Evolutionary conservation across 2,329 filamentous ascomycete genomes (phyloP), one percentile per base, ranked within the genome.

Genomic region (Akanthomyces uredinophilus): DNA sequence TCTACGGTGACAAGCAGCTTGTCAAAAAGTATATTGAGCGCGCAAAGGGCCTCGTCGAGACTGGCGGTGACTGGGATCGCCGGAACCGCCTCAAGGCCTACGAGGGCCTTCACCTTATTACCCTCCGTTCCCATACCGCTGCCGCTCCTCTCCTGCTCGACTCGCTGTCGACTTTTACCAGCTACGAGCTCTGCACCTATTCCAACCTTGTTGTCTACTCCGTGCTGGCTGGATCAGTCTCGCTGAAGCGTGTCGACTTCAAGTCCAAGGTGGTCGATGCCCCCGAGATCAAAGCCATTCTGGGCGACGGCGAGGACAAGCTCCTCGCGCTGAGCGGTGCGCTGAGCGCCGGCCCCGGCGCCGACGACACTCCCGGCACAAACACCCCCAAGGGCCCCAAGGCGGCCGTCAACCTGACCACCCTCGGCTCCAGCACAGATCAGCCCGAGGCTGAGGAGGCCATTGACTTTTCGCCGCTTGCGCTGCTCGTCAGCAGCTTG

Each of bases 221-320:
- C 1, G 94, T 98, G 24, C 87, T 99, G 39, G 92, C 95, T 41
- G 95, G 95, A 63, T 96, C 93, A 7, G 89, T 98, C 27, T 95
- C 94, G 51, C 85, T 99, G 62, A 96, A 97, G 81, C 90, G 95
- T 54, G 92, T 97, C 39, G 95, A 99, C 76, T 99, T 99, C 85
- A 99, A 99, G 83, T 91, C 91, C 67, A 98, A 98, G 81, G 95
- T 99, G 29, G 94, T 99, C 46, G 95, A 99, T 75, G 95, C 95
- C 8, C 94, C 95, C 14, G 95, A 99, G 79, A 97, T 99, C 79
- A 96, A 95, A 79, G 95, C 95, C 43, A 96, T 99, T 66, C 86
- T 99, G 27, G 95, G 94, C 63, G 88, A 94, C 68, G 88, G 88
- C 27, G 90, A 96, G 69, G 93, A 97, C 72, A 94, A 94, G 77